Evolutionary conservation across 1,284 basidiomycete genomes (phyloP).

Genomic region (Leccinum griseonigrum): DNA sequence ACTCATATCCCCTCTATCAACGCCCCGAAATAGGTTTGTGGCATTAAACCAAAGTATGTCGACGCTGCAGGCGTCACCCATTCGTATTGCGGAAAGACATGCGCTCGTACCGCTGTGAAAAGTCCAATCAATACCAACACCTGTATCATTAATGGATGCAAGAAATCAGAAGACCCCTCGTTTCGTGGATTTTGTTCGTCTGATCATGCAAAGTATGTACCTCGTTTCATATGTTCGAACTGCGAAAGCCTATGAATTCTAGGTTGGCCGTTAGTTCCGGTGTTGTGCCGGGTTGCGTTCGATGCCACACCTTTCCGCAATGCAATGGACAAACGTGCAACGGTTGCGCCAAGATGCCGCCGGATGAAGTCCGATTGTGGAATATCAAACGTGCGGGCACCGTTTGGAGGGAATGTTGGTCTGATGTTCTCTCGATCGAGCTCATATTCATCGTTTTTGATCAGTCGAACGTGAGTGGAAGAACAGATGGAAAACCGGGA

Average conservation of each 20-base stretch:
- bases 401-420: conserved; percentile 36
- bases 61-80: conserved; percentile 52
- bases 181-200: conserved; percentile 55
- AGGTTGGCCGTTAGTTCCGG: conserved; percentile 52
- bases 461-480: conserved; percentile 39
- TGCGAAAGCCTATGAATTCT: conserved; percentile 13
- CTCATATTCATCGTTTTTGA: conserved; percentile 11
- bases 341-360: conserved; percentile 24
- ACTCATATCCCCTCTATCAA: conserved; percentile 3
- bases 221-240: conserved; percentile 8
- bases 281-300: conserved; percentile 44
- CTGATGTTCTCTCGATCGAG: conserved; percentile 20
- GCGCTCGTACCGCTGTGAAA: conserved; percentile 42
- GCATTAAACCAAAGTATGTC: conserved; percentile 55
- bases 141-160: conserved; percentile 49
- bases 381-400: conserved; percentile 32
- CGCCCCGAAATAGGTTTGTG: conserved; percentile 45
- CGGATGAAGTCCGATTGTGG: conserved; percentile 28
- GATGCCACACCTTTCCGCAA: conserved; percentile 45
- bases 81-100: conserved; percentile 59
- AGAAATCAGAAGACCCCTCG: conserved; percentile 44
- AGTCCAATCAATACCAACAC: conserved; percentile 16
- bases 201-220: conserved; percentile 49
- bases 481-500: conserved; percentile 46
- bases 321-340: conserved; percentile 23